A percentile compares a stretch with the other conserved stretches of the same genome.
Evolutionary conservation across 192 early-diverging fungal genomes (phyloP).

Genomic region (Coemansia sp.): DNA sequence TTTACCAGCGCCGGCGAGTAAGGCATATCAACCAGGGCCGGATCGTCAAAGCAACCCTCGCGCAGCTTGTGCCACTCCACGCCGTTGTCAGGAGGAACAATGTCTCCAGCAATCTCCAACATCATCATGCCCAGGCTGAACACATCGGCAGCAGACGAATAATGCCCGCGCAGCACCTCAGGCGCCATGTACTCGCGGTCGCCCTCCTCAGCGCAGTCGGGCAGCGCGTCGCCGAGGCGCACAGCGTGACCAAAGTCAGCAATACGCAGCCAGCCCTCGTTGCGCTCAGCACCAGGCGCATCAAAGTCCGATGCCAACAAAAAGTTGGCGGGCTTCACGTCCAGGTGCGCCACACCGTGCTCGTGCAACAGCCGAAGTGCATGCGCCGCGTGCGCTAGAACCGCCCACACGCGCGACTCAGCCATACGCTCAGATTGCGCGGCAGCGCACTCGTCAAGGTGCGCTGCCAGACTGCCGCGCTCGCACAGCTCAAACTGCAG

Average conservation of each 20-base stretch:
- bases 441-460: conserved; percentile 27
- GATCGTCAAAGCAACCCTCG: conserved; percentile 67
- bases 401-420: conserved; percentile 72
- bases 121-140: conserved; percentile 92
- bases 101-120: conserved; percentile 81
- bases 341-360: conserved; percentile 74
- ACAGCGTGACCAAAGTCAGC: conserved; percentile 89
- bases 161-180: conserved; percentile 70
- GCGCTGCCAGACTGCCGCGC: conserved; percentile 63
- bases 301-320: conserved; percentile 58
- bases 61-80: conserved; percentile 83
- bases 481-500: conserved; percentile 88
- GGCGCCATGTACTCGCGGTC: conserved; percentile 92
- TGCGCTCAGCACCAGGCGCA: conserved; percentile 23
- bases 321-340: conserved; percentile 89
- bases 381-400: conserved; percentile 50
- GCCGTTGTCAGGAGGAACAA: conserved; percentile 88
- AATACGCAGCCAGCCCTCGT: conserved; percentile 71
- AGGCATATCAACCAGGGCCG: conserved; percentile 47
- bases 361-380: conserved; percentile 74
- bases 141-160: conserved; percentile 80
- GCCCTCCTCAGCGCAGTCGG: conserved; percentile 65
- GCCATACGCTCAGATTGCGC: conserved; percentile 18
- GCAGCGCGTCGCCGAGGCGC: conserved; percentile 23
- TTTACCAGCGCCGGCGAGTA: conserved; percentile 59